Percentiles rank a stretch among this genome's conserved stretches.
These are phyloP conservation scores for Marsdenia floribunda DNA, from an alignment of 257 asterid genomes.

Conservation along the genomic window DNA sequence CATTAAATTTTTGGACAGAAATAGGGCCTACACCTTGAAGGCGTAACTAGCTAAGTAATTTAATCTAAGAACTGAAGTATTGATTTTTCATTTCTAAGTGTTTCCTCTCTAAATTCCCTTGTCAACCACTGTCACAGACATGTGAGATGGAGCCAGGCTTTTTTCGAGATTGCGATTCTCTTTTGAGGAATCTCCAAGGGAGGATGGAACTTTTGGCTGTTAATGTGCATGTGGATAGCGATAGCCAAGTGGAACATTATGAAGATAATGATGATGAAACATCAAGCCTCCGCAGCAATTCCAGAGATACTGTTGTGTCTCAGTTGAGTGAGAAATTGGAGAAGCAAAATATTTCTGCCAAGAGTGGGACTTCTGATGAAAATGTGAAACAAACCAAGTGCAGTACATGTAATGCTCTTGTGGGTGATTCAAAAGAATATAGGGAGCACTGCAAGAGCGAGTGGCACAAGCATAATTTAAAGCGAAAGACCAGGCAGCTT, in stretches of 20 bases:
- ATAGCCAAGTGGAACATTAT: slow-evolving; percentile 52
- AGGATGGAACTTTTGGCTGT: slow-evolving; percentile 82
- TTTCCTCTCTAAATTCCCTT: background rate
- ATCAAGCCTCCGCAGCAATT: slow-evolving; percentile 29
- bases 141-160: slow-evolving; percentile 75
- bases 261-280: slow-evolving; percentile 75
- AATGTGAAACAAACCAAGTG: slow-evolving; percentile 68
- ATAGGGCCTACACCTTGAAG: background rate
- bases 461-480: slow-evolving; percentile 88
- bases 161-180: slow-evolving; percentile 74
- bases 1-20: background rate
- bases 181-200: slow-evolving; percentile 72
- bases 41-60: background rate
- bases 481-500: slow-evolving; percentile 78
- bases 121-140: slow-evolving; percentile 28
- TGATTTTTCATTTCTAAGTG: background rate
- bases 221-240: slow-evolving; percentile 70
- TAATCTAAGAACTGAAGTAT: background rate
- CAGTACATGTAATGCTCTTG: slow-evolving; percentile 68
- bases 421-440: slow-evolving; percentile 71
- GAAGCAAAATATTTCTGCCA: slow-evolving; percentile 45
- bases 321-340: slow-evolving; percentile 54
- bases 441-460: slow-evolving; percentile 95
- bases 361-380: slow-evolving; percentile 41
- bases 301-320: slow-evolving; percentile 21